phyloP scores from a whole-genome alignment of 2,329 filamentous ascomycete species.

The Xylariaceae sp. region DNA sequence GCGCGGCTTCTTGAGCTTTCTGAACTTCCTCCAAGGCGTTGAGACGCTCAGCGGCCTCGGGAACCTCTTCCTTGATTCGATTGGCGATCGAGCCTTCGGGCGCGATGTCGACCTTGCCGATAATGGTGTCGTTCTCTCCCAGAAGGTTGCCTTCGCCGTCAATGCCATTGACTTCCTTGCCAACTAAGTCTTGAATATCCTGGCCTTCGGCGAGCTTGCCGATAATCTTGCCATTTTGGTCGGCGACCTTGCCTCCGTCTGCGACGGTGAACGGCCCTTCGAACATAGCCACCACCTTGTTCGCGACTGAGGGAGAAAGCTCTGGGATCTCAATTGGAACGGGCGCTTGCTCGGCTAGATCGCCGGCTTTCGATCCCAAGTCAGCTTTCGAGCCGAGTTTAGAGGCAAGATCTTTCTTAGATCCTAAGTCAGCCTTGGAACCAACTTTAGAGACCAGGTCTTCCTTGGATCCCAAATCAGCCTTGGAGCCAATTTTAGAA shows the following conservation, averaged over 20 bases:
- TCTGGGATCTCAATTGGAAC: conserved; percentile 44
- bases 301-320: conserved; percentile 45
- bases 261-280: conserved; percentile 52
- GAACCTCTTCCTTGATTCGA: conserved; percentile 33
- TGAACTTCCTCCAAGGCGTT: conserved; percentile 45
- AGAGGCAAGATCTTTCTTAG: background rate
- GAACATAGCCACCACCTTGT: conserved; percentile 51
- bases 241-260: conserved; percentile 59
- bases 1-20: conserved; percentile 15
- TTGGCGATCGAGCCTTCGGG: conserved; percentile 45
- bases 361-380: conserved; percentile 23
- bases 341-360: conserved; percentile 23
- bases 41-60: conserved; percentile 42
- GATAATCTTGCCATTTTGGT: conserved; percentile 59
- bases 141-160: conserved; percentile 67
- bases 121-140: conserved; percentile 64
- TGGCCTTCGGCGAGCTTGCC: conserved; percentile 43
- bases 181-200: conserved; percentile 46
- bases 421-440: conserved; percentile 12
- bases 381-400: conserved; percentile 14
- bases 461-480: conserved; percentile 22
- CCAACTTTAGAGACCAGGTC: conserved; percentile 5
- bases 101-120: conserved; percentile 61
- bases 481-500: conserved; percentile 11
- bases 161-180: conserved; percentile 67